Percentiles rank a stretch among this genome's conserved stretches.
Evolutionary conservation across 139 green algal species (phyloP).

Genomic region (Chlorella sp.): DNA sequence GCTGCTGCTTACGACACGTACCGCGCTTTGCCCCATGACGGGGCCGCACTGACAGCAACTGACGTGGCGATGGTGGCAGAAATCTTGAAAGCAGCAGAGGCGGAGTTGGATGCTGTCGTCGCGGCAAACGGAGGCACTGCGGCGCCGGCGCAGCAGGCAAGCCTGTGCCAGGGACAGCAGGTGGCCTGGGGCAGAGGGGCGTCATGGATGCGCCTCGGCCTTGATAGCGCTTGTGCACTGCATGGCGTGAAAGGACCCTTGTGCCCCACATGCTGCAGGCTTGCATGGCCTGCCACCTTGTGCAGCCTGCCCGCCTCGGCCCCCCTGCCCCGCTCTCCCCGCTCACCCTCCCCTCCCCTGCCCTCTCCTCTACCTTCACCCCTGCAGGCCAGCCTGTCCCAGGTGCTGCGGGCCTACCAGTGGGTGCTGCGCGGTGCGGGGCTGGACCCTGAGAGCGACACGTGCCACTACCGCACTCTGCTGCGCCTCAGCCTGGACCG

Average conservation of each 20-base stretch:
- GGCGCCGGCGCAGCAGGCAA: background rate
- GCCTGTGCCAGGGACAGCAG: background rate
- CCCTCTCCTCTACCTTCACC: background rate
- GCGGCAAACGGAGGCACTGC: background rate
- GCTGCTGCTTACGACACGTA: background rate
- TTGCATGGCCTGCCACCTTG: background rate
- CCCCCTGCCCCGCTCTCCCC: background rate
- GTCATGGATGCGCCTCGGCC: too few species aligned
- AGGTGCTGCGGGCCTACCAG: slow-evolving; percentile 17
- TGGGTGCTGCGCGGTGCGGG: background rate
- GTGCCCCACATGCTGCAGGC: background rate
- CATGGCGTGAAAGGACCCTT: background rate
- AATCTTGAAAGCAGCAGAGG: background rate
- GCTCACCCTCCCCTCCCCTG: background rate
- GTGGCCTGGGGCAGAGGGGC: background rate
- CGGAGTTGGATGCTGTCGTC: background rate
- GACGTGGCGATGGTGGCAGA: slow-evolving; percentile 6
- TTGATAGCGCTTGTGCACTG: background rate
- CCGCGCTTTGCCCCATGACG: background rate
- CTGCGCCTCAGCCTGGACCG: slow-evolving; percentile 22
- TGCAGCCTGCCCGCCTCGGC: too few species aligned
- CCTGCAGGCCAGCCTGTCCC: slow-evolving; percentile 6
- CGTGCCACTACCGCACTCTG: slow-evolving; percentile 13
- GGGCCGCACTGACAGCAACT: background rate
- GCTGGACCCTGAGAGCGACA: background rate